These are phyloP conservation scores for Colletotrichum tropicale DNA, from an alignment of 2,329 filamentous ascomycete genomes.

Conservation along the genomic window DNA sequence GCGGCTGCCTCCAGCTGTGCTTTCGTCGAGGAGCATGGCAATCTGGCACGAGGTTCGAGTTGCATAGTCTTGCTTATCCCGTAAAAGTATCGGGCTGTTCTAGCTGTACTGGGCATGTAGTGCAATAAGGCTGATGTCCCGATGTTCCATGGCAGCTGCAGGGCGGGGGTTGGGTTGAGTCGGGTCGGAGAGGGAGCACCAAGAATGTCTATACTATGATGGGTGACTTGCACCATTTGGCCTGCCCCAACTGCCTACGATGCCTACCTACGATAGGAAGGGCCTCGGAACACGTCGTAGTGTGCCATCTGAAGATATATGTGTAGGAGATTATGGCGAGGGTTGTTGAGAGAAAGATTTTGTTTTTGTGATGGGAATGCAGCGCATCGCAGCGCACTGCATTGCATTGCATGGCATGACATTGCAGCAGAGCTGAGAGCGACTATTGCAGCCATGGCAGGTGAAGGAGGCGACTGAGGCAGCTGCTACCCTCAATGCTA, in stretches of 20 bases:
- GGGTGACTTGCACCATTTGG: not conserved
- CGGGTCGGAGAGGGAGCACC: not conserved
- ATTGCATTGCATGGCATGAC: not conserved
- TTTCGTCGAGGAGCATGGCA: not conserved
- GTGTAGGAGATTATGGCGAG: not conserved
- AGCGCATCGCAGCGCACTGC: not conserved
- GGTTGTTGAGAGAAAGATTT: not conserved
- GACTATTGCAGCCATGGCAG: not conserved
- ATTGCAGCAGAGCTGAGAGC: constrained; percentile 1
- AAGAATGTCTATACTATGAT: not conserved
- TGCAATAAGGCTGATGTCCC: constrained; percentile 3
- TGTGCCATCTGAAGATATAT: not conserved
- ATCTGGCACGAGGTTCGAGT: not conserved
- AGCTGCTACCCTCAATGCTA: not conserved
- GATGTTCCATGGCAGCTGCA: not conserved
- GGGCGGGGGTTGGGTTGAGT: not conserved
- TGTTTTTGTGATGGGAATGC: not conserved
- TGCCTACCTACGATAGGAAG: not conserved
- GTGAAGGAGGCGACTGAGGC: not conserved
- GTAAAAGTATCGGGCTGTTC: not conserved
- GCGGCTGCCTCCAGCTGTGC: not conserved
- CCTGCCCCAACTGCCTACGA: not conserved
- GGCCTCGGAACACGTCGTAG: not conserved
- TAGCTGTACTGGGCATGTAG: not conserved
- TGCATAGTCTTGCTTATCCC: not conserved